Conservation (phyloP, 2,329 filamentous ascomycete genomes). For the Alternaria solani region DNA sequence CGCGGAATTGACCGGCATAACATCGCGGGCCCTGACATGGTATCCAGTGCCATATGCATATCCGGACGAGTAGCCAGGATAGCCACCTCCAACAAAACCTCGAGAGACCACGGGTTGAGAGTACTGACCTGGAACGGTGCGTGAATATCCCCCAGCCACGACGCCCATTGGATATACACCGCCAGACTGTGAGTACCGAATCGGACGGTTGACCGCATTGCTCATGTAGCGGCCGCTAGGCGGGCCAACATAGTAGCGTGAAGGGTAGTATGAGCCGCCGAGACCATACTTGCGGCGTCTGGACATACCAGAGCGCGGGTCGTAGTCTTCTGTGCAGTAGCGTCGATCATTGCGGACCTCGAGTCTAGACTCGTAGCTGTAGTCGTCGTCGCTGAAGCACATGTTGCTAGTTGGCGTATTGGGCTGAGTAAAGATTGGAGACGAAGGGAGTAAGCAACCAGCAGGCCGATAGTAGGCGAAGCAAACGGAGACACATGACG, state of each 20-base stretch:
- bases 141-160: conserved; percentile 8
- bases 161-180: conserved; percentile 7
- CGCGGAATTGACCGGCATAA: conserved; percentile 29
- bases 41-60: conserved; percentile 25
- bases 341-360: conserved; percentile 23
- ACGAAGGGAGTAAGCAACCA: neutral
- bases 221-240: conserved; percentile 21
- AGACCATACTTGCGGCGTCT: conserved; percentile 32
- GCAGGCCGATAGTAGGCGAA: conserved; percentile 1
- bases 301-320: conserved; percentile 23
- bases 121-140: conserved; percentile 8
- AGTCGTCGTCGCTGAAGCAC: conserved; percentile 35
- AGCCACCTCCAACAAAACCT: neutral
- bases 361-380: conserved; percentile 24
- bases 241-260: conserved; percentile 33
- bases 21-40: conserved; percentile 23
- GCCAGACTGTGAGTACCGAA: conserved; percentile 16
- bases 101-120: conserved; percentile 5
- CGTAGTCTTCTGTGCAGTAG: conserved; percentile 17
- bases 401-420: conserved; percentile 20
- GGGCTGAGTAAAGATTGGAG: neutral
- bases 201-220: conserved; percentile 10
- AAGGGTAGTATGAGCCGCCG: conserved; percentile 38
- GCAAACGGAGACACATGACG: conserved; percentile 8
- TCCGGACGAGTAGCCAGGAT: conserved; percentile 15